Base-by-base conservation (phyloP, 129 eudicot genomes). In the Centaurea solstitialis region DNA sequence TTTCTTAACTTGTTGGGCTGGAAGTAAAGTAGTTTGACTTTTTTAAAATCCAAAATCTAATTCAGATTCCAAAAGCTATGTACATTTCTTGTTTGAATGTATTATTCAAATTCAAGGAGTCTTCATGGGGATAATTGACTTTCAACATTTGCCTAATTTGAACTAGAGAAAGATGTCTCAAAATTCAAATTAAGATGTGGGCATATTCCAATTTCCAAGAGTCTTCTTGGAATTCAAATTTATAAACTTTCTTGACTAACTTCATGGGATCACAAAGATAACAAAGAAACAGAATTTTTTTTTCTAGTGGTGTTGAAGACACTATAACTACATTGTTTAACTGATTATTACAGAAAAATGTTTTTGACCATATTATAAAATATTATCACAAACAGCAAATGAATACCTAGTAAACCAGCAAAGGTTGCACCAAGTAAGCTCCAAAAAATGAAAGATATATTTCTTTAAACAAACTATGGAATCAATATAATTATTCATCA, bases 401-500 rank as follows among this genome's bases (percentile, higher is more conserved):
- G 1, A 9, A 41, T 41, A 41, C 47, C 10, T 4, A 43, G 12
- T 8, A 43, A 43, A 43, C 17, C 53, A 43, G 53, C 53, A 10
- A 43, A 43, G 53, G 17, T 11, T 43, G 53, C 53, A 43, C 53
- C 53, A 43, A 43, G 53, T 12, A 13, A 47, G 59, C 65, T 57
- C 74, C 50, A 30, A n/a, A 26, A 67, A 78, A 45, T 68, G 50
- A 15, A 78, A 33, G 5, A 78, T 70, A 30, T 47, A n/a, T 68
- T 45, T 45, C 68, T 68, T 41, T 37, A 43, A 68, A 18, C 67
- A 67, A 68, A 28, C 40, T 68, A 47, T 26, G n/a, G 8, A 69
- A 70, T 47, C 70, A 79, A 79, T 70, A 79, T 22, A 70, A 21
- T 20, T 79, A 26, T 26, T 26, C 50, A 17, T 33, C 69, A 79